Evolutionary conservation across 2,329 filamentous ascomycete genomes (phyloP).

Genomic region (Fusarium torulosum): DNA sequence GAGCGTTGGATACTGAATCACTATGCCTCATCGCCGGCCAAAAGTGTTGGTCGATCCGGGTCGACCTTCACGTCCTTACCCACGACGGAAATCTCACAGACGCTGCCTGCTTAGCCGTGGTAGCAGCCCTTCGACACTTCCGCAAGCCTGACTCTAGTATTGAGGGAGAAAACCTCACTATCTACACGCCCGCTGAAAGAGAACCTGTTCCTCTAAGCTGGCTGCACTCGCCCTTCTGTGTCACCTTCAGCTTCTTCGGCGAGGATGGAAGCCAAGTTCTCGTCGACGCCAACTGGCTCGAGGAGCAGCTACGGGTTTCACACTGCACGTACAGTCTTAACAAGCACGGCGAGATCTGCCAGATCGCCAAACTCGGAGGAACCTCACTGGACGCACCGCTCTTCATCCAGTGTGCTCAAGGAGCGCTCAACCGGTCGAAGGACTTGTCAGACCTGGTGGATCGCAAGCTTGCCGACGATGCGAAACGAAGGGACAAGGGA

Average conservation of each 20-base stretch:
- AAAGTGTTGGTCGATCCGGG: constrained; percentile 92
- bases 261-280: constrained; percentile 75
- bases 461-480: constrained; percentile 79
- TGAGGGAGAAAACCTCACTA: constrained; percentile 83
- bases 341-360: constrained; percentile 88
- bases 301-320: constrained; percentile 81
- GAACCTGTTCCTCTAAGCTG: constrained; percentile 92
- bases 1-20: constrained; percentile 94
- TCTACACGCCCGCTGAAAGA: constrained; percentile 86
- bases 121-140: constrained; percentile 92
- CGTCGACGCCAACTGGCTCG: constrained; percentile 78
- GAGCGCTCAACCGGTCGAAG: constrained; percentile 83
- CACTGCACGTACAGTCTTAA: constrained; percentile 88
- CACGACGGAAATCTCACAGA: constrained; percentile 94
- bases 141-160: constrained; percentile 89
- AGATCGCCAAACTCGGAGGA: constrained; percentile 91
- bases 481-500: constrained; percentile 80
- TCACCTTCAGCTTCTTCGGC: constrained; percentile 88
- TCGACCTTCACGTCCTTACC: constrained; percentile 90
- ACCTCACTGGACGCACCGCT: constrained; percentile 82
- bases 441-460: constrained; percentile 82
- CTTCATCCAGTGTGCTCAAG: constrained; percentile 79
- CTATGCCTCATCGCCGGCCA: constrained; percentile 91
- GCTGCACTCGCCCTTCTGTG: constrained; percentile 90
- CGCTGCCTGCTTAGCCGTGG: constrained; percentile 84